Percentiles rank a stretch among this genome's conserved stretches.
phyloP scores from a whole-genome alignment of 1,139 yeast species.

The Taphrina betulina region DNA sequence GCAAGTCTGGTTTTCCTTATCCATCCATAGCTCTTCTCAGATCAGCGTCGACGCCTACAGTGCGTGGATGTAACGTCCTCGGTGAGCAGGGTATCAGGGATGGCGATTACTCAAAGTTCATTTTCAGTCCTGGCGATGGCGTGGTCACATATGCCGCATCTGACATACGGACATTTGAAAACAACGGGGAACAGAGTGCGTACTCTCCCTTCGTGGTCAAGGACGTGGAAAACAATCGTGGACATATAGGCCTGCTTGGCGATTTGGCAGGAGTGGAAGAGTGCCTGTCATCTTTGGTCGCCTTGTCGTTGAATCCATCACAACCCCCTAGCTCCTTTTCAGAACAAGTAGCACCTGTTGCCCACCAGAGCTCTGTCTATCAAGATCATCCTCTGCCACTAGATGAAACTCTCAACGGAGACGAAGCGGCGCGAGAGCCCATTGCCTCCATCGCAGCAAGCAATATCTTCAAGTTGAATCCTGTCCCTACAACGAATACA shows the following conservation, averaged over 20 bases:
- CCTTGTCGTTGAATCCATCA: too few relatives aligned
- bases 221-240: slow-evolving; percentile 57
- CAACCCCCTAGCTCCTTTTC: too few relatives aligned
- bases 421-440: too few relatives aligned
- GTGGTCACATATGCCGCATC: slow-evolving; percentile 81
- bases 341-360: too few relatives aligned
- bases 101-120: slow-evolving; percentile 73
- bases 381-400: too few relatives aligned
- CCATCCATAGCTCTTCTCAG: slow-evolving; percentile 84
- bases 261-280: slow-evolving; percentile 55
- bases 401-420: too few relatives aligned
- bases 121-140: slow-evolving; percentile 91
- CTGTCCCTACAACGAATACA: too few relatives aligned
- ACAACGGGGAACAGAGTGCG: slow-evolving; percentile 41
- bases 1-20: slow-evolving; percentile 51
- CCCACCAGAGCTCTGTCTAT: too few relatives aligned
- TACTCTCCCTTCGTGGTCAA: slow-evolving; percentile 72
- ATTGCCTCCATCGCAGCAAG: too few relatives aligned
- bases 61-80: slow-evolving; percentile 69
- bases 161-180: slow-evolving; percentile 56
- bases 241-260: slow-evolving; percentile 77
- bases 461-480: too few relatives aligned
- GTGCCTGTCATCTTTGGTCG: too few relatives aligned
- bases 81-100: slow-evolving; percentile 61
- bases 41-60: slow-evolving; percentile 80